These are phyloP conservation scores for Chlamydomonas sphaeroides DNA, from an alignment of 139 green algal species.

Conservation along the genomic window DNA sequence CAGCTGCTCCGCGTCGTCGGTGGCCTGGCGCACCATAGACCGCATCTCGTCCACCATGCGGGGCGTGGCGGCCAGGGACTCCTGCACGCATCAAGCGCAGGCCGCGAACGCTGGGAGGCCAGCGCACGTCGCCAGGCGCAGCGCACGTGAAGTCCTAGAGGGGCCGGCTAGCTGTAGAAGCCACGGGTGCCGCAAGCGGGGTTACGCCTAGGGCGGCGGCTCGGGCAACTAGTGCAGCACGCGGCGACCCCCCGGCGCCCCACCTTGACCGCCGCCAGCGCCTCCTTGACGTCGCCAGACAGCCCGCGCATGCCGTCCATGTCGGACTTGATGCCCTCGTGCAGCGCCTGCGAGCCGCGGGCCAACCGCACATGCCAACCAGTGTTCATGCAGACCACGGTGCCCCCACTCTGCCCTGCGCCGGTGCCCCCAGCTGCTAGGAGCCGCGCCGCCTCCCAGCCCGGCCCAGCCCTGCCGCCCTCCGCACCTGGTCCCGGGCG, in stretches of 20 bases:
- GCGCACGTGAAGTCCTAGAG: too few relatives aligned
- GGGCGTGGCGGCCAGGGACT: constrained; percentile 3
- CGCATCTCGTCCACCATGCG: constrained; percentile 27
- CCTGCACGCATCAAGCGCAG: not conserved
- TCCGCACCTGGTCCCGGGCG: constrained; percentile 8
- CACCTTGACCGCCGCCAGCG: constrained; percentile 6
- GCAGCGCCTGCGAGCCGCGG: constrained; percentile 5
- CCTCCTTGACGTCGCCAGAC: constrained; percentile 17
- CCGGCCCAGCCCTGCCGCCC: not conserved
- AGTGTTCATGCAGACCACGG: too few relatives aligned
- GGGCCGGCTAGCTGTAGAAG: too few relatives aligned
- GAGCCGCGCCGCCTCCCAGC: too few relatives aligned
- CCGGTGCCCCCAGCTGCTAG: too few relatives aligned
- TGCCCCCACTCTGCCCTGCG: too few relatives aligned
- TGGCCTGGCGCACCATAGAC: not conserved
- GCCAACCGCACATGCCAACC: too few relatives aligned
- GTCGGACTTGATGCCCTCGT: not conserved
- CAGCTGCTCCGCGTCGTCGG: constrained; percentile 17
- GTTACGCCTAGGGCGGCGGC: too few relatives aligned
- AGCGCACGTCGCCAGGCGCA: too few relatives aligned
- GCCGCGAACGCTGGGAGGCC: too few relatives aligned
- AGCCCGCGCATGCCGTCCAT: constrained; percentile 18
- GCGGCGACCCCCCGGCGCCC: not conserved
- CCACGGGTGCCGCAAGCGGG: too few relatives aligned
- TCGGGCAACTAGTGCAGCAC: too few relatives aligned